phyloP scores from a whole-genome alignment of 192 early-diverging fungal genomes.

The Entomortierella lignicola region DNA sequence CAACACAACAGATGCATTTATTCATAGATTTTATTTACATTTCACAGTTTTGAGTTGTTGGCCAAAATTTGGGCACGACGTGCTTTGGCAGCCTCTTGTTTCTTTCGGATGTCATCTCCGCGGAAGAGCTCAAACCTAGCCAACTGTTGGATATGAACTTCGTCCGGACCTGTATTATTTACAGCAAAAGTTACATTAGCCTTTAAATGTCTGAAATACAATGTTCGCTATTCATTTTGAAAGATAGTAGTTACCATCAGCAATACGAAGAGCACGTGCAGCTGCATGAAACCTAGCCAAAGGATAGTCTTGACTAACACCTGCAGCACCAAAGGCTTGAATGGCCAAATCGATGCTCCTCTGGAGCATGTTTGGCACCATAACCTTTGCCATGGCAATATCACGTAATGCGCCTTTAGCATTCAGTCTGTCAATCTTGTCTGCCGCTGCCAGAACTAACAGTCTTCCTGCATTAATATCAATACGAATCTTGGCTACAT shows the following conservation, averaged over 20 bases:
- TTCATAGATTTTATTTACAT: neutral
- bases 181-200: too few species aligned
- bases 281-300: constrained; percentile 86
- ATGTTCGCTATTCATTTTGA: neutral
- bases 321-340: constrained; percentile 92
- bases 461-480: constrained; percentile 92
- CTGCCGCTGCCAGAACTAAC: constrained; percentile 93
- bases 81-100: constrained; percentile 17
- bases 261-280: constrained; percentile 87
- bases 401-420: constrained; percentile 92
- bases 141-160: constrained; percentile 90
- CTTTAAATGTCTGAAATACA: neutral
- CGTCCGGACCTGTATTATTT: constrained; percentile 70
- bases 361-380: constrained; percentile 83
- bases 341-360: constrained; percentile 91
- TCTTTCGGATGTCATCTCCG: constrained; percentile 54
- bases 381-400: constrained; percentile 98
- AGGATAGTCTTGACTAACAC: constrained; percentile 87
- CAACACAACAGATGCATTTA: too few species aligned
- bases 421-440: constrained; percentile 87
- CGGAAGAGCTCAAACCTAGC: constrained; percentile 78
- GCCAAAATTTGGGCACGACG: constrained; percentile 27
- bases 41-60: constrained; percentile 35
- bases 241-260: constrained; percentile 69
- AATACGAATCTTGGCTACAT: constrained; percentile 89